These are phyloP conservation scores for Fraxinus floribunda DNA, from an alignment of 305 asterid species.

Conservation along the genomic window DNA sequence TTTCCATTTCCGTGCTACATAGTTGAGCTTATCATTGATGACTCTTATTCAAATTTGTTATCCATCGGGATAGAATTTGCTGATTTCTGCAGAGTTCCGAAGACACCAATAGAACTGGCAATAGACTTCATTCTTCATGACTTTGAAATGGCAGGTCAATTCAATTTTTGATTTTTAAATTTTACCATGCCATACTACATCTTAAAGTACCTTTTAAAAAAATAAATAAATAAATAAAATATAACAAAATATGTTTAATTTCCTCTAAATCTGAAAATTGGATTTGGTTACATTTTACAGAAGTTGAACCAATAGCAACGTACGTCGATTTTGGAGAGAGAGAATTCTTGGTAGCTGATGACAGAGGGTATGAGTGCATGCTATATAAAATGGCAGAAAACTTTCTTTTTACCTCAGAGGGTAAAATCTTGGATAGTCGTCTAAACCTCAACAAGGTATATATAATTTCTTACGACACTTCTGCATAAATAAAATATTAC, in stretches of 20 bases:
- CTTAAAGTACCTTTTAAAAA: background rate
- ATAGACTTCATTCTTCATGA: slow-evolving; percentile 92
- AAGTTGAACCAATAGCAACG: slow-evolving; percentile 91
- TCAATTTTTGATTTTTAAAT: background rate
- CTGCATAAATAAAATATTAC: background rate
- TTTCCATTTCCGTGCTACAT: background rate
- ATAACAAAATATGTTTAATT: background rate
- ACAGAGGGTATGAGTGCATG: slow-evolving; percentile 49
- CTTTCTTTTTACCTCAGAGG: slow-evolving; percentile 36
- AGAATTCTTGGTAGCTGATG: slow-evolving; percentile 80
- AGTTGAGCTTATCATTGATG: background rate
- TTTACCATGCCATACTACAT: background rate
- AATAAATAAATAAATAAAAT: background rate
- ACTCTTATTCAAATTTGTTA: background rate
- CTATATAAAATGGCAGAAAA: slow-evolving; percentile 42
- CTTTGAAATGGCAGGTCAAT: slow-evolving; percentile 93
- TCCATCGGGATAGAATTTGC: background rate
- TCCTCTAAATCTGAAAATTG: slow-evolving; percentile 17
- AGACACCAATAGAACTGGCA: slow-evolving; percentile 86
- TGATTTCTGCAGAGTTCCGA: slow-evolving; percentile 45
- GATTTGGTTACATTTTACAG: slow-evolving; percentile 42
- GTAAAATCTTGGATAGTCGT: slow-evolving; percentile 38
- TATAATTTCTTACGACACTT: background rate
- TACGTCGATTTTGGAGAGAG: slow-evolving; percentile 81
- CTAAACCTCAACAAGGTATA: slow-evolving; percentile 44